Evolutionary conservation across 805 yeast genomes (phyloP), one percentile per base, ranked within the genome.

Genomic region (Lachancea waltii): DNA sequence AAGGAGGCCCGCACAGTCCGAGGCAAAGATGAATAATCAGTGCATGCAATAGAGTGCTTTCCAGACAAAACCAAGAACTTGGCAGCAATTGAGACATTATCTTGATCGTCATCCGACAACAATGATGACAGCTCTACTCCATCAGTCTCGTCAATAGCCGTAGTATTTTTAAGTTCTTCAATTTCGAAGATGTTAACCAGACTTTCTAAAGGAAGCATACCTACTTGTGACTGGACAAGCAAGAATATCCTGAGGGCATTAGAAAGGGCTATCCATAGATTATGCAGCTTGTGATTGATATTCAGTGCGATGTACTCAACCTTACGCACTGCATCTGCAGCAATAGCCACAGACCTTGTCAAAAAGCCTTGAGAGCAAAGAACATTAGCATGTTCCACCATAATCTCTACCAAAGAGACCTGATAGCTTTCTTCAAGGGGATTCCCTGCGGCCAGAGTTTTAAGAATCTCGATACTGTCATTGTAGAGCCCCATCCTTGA

Each of bases 401-500:
- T 63, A 1, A 81, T 70, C 40, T 79, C 79, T 40, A 76, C 72
- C 8, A 82, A 57, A 0, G 81, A 71, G 20, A 69, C 67, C 29
- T 77, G 57, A 16, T 74, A 67, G 41, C 72, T 65, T 26, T 58
- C 62, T 38, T 82, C 84, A 8, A 64, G 51, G 0, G 82, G 79
- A 17, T 64, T 58, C 8, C 45, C 44, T 1, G 38, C 51, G 24
- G 73, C 55, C 1, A 86, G 63, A 0, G 49, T 52, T 24, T 65
- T 53, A 40, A 84, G 61, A 11, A 67, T 61, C 1, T 47, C 59
- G 23, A 81, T 63, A 10, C 95, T 80, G 7, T 70, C 73, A 1
- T 72, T 78, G 58, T 65, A 86, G 36, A 82, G 81, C 3, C 82
- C 81, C 51, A 81, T 68, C 27, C 73, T 74, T 21, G 82, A 68